Evolutionary conservation across 106 monocot genomes (phyloP).

Genomic region (Acorus calamus): DNA sequence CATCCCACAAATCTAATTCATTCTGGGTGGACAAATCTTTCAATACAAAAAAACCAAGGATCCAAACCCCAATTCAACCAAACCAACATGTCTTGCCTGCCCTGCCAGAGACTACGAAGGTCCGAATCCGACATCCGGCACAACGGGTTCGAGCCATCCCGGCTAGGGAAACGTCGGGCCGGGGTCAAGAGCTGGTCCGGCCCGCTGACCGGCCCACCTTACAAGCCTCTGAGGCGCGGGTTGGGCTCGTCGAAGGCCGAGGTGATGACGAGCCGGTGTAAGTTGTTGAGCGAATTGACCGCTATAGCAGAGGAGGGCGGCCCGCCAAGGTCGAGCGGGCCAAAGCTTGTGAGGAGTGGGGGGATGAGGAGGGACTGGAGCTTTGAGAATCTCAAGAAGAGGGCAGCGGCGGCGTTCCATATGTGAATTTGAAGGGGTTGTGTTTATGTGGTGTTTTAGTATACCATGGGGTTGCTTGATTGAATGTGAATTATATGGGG

Average conservation of each 20-base stretch:
- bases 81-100: constrained; percentile 13
- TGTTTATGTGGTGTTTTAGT: too few species aligned
- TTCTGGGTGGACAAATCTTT: too few species aligned
- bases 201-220: constrained; percentile 6
- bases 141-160: too few species aligned
- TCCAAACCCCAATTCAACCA: too few species aligned
- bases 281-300: background rate
- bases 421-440: too few species aligned
- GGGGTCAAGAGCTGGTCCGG: constrained; percentile 12
- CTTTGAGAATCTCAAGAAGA: constrained; percentile 27
- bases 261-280: background rate
- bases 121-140: background rate
- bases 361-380: constrained; percentile 52
- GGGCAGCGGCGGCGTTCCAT: background rate
- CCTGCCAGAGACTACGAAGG: constrained; percentile 4
- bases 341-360: constrained; percentile 22
- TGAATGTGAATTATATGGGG: too few species aligned
- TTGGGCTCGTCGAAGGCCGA: background rate
- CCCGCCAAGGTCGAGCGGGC: constrained; percentile 8
- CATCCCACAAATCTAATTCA: too few species aligned
- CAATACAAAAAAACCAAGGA: too few species aligned
- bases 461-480: too few species aligned
- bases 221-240: background rate
- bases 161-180: background rate
- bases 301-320: background rate